These are phyloP conservation scores for Boletus sensibilis DNA, from an alignment of 768 basidiomycete species.

Conservation along the genomic window DNA sequence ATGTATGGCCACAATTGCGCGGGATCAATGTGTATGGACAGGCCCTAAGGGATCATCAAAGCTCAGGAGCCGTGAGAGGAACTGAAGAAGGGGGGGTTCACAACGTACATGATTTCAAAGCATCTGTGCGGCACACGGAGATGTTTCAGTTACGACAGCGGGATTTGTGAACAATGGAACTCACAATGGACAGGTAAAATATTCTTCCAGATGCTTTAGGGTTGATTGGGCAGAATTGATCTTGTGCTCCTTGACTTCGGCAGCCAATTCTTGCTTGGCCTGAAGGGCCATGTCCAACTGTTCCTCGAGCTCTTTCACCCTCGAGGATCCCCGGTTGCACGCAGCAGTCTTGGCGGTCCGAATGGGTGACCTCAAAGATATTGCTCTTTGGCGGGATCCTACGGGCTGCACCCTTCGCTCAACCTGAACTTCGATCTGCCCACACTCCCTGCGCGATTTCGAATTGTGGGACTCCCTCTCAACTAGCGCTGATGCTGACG, in stretches of 20 bases:
- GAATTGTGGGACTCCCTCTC: not conserved
- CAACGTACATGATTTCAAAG: constrained; percentile 54
- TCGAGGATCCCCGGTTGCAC: constrained; percentile 36
- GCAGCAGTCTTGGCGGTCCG: not conserved
- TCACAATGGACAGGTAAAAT: constrained; percentile 65
- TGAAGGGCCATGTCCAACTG: constrained; percentile 38
- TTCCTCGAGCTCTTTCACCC: constrained; percentile 44
- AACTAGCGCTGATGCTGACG: not conserved
- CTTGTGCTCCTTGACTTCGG: constrained; percentile 43
- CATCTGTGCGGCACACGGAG: constrained; percentile 42
- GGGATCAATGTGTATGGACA: constrained; percentile 57
- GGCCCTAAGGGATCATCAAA: constrained; percentile 33
- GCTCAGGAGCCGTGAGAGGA: constrained; percentile 2
- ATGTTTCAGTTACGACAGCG: constrained; percentile 13
- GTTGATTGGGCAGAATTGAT: constrained; percentile 30
- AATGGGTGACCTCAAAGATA: not conserved
- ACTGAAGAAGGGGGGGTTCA: not conserved
- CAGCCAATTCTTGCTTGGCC: constrained; percentile 43
- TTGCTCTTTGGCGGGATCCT: constrained; percentile 1
- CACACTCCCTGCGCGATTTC: constrained; percentile 15
- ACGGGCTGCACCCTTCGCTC: not conserved
- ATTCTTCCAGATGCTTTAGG: constrained; percentile 57
- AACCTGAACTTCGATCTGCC: constrained; percentile 5
- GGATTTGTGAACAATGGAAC: constrained; percentile 24
- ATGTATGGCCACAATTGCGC: constrained; percentile 63